Conservation (phyloP, 805 yeast species). For the Priceomyces fermenticarens region DNA sequence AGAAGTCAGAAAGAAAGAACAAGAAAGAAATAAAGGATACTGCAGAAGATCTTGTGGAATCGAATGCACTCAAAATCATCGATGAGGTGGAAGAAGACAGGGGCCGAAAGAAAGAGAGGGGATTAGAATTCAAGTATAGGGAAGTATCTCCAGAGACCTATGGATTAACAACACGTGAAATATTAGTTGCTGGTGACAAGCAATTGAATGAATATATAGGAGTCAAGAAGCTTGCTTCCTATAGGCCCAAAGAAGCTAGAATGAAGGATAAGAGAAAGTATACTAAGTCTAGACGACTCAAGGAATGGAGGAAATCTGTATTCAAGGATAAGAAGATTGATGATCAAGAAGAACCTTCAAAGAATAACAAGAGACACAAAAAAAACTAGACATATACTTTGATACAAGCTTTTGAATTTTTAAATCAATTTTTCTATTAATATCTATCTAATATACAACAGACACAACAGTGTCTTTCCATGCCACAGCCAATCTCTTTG, state of each 20-base stretch:
- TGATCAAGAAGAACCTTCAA: too few species aligned
- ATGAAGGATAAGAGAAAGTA: constrained; percentile 79
- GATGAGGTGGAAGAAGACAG: constrained; percentile 71
- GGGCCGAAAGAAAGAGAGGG: constrained; percentile 46
- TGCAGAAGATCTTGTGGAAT: constrained; percentile 78
- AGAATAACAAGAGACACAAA: too few species aligned
- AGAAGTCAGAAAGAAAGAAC: constrained; percentile 57
- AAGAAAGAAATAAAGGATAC: constrained; percentile 58
- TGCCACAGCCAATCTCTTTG: too few species aligned
- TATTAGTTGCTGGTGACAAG: constrained; percentile 83
- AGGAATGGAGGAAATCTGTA: constrained; percentile 86
- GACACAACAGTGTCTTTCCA: not conserved
- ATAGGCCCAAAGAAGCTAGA: constrained; percentile 69
- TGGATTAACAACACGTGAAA: constrained; percentile 84
- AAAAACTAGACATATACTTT: not conserved
- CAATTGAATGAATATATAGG: constrained; percentile 83
- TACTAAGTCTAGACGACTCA: constrained; percentile 75
- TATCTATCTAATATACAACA: constrained; percentile 1
- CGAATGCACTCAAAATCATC: constrained; percentile 59
- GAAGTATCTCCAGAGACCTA: constrained; percentile 94
- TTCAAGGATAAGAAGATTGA: constrained; percentile 54
- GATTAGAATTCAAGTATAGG: constrained; percentile 72
- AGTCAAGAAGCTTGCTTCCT: constrained; percentile 90
- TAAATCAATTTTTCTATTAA: not conserved
- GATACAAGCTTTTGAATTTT: not conserved